phyloP scores from a whole-genome alignment of 768 basidiomycete genomes.

The Epithele typhae region DNA sequence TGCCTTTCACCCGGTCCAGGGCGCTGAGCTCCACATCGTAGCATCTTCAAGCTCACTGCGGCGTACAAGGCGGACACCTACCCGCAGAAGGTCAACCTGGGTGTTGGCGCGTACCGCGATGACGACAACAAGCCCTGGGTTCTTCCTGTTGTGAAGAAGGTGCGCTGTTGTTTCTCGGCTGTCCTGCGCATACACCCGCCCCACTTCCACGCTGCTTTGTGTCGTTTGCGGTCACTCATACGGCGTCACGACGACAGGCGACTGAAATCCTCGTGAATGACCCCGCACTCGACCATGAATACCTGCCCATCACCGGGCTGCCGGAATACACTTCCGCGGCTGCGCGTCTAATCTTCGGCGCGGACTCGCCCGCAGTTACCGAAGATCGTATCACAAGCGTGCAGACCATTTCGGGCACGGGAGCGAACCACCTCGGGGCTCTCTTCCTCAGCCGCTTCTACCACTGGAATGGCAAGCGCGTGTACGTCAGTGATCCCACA shows the following conservation, averaged over 20 bases:
- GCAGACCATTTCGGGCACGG: slow-evolving; percentile 95
- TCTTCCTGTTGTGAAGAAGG: slow-evolving; percentile 88
- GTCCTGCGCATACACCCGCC: no score
- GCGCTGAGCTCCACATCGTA: slow-evolving; percentile 26
- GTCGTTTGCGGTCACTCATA: no score
- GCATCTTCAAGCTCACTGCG: slow-evolving; percentile 89
- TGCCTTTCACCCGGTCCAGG: slow-evolving; percentile 5
- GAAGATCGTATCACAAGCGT: slow-evolving; percentile 73
- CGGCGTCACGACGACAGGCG: slow-evolving; percentile 46
- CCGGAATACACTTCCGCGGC: slow-evolving; percentile 79
- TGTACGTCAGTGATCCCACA: slow-evolving; percentile 90
- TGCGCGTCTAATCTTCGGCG: slow-evolving; percentile 75
- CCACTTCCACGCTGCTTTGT: no score
- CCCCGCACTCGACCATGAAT: slow-evolving; percentile 82
- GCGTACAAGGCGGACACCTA: slow-evolving; percentile 79
- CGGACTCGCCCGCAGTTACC: slow-evolving; percentile 63
- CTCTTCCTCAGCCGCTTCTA: slow-evolving; percentile 86
- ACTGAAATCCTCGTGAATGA: slow-evolving; percentile 66
- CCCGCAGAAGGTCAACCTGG: slow-evolving; percentile 82
- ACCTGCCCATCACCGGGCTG: slow-evolving; percentile 86
- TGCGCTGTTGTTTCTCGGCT: slow-evolving; percentile 23
- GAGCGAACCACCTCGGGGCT: slow-evolving; percentile 91
- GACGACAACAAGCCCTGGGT: slow-evolving; percentile 88
- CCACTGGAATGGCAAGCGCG: slow-evolving; percentile 46
- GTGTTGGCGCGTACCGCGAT: slow-evolving; percentile 92